A percentile compares a stretch with the other conserved stretches of the same genome.
phyloP scores from a whole-genome alignment of 106 monocot genomes.

The Hemerocallis citrina region DNA sequence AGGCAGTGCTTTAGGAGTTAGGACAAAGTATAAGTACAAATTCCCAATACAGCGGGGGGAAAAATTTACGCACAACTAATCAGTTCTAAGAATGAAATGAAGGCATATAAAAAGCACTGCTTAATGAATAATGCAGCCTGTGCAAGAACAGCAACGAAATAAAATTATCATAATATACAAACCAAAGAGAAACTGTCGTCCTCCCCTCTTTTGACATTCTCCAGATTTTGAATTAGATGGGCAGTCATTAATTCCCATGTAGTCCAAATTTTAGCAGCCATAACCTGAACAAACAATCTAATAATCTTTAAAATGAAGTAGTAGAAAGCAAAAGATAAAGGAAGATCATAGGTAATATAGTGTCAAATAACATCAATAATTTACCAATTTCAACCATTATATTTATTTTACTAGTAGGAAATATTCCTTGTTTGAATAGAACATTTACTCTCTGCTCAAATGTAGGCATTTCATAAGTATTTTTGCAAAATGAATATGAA shows the following conservation, averaged over 20 bases:
- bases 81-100: too few species aligned
- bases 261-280: slow-evolving; percentile 92
- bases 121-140: background rate
- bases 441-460: too few species aligned
- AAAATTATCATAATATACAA: slow-evolving; percentile 4
- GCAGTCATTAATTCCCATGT: slow-evolving; percentile 93
- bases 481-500: too few species aligned
- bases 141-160: background rate
- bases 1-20: too few species aligned
- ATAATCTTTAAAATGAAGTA: slow-evolving; percentile 39
- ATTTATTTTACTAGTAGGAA: too few species aligned
- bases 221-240: slow-evolving; percentile 85
- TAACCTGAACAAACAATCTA: slow-evolving; percentile 50
- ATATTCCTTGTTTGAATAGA: too few species aligned
- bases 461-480: too few species aligned
- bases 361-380: too few species aligned
- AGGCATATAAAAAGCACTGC: background rate
- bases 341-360: background rate
- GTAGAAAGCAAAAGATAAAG: background rate
- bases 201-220: slow-evolving; percentile 68
- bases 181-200: slow-evolving; percentile 83
- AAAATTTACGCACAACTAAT: too few species aligned
- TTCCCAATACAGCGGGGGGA: too few species aligned
- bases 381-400: too few species aligned
- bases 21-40: too few species aligned